Percentiles rank a stretch among this genome's conserved stretches.
phyloP scores from a whole-genome alignment of 148 eudicot species.

The Amaranthus hypochondriacus region DNA sequence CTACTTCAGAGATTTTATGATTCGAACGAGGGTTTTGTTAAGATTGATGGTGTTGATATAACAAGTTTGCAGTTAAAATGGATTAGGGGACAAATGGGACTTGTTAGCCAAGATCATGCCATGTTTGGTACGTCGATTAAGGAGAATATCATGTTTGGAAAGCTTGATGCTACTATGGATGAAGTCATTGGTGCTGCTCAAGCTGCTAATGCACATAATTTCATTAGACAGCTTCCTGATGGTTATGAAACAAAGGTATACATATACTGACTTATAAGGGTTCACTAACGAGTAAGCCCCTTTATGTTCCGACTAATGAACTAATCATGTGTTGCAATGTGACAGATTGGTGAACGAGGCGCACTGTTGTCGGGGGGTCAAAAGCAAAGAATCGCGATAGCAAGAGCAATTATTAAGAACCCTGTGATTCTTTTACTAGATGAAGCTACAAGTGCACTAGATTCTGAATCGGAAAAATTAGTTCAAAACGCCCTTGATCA shows the following conservation, averaged over 20 bases:
- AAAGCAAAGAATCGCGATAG: slow-evolving; percentile 89
- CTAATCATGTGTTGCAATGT: background rate
- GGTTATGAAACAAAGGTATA: slow-evolving; percentile 94
- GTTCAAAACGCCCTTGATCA: slow-evolving; percentile 85
- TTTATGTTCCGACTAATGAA: background rate
- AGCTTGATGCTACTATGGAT: slow-evolving; percentile 75
- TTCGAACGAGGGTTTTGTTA: slow-evolving; percentile 54
- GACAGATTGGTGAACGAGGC: slow-evolving; percentile 87
- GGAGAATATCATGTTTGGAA: slow-evolving; percentile 85
- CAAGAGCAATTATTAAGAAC: slow-evolving; percentile 83
- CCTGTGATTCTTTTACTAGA: slow-evolving; percentile 84
- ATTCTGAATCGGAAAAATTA: slow-evolving; percentile 73
- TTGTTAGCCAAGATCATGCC: slow-evolving; percentile 93
- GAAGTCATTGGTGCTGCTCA: slow-evolving; percentile 74
- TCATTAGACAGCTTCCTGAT: slow-evolving; percentile 75
- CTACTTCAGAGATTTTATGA: slow-evolving; percentile 81
- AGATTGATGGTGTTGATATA: slow-evolving; percentile 69
- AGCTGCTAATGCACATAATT: slow-evolving; percentile 89
- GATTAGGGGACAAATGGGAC: slow-evolving; percentile 81
- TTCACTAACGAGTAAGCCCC: too few relatives aligned
- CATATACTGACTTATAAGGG: too few relatives aligned
- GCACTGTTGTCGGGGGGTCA: slow-evolving; percentile 90
- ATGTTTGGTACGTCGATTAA: slow-evolving; percentile 77
- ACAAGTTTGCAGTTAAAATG: slow-evolving; percentile 60
- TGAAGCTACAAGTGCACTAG: slow-evolving; percentile 96